These are phyloP conservation scores for Ophiosphaerella narmari DNA, from an alignment of 2,329 filamentous ascomycete genomes.

Conservation along the genomic window DNA sequence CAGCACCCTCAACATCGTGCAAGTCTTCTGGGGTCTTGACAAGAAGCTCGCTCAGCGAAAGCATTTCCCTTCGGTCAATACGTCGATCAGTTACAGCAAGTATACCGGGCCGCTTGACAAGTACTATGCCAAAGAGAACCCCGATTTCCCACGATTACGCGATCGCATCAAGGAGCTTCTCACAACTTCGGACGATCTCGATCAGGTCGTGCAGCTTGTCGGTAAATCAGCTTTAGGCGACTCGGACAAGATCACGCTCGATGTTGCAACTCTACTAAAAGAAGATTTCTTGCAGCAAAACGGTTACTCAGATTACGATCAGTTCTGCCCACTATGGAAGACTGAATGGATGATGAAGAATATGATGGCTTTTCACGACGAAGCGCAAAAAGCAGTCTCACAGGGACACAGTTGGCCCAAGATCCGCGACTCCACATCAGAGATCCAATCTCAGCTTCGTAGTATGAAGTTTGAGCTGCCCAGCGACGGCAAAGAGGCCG, in stretches of 20 bases:
- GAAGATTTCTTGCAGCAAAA: slow-evolving; percentile 99
- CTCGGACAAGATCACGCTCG: slow-evolving; percentile 96
- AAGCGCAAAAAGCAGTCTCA: slow-evolving; percentile 91
- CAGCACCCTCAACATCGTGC: slow-evolving; percentile 92
- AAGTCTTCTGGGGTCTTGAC: slow-evolving; percentile 99
- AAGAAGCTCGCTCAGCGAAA: slow-evolving; percentile 99
- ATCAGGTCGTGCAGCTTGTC: slow-evolving; percentile 97
- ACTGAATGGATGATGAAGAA: slow-evolving; percentile 99
- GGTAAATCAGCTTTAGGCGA: slow-evolving; percentile 97
- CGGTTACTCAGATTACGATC: slow-evolving; percentile 98
- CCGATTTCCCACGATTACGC: slow-evolving; percentile 90
- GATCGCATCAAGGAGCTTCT: slow-evolving; percentile 93
- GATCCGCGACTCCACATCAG: slow-evolving; percentile 85
- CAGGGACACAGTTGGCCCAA: slow-evolving; percentile 92
- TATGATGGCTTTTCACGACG: slow-evolving; percentile 97
- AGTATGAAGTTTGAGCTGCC: slow-evolving; percentile 98
- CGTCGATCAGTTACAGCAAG: slow-evolving; percentile 91
- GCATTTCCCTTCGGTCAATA: slow-evolving; percentile 99
- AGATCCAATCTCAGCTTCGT: slow-evolving; percentile 82
- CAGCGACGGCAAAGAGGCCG: slow-evolving; percentile 76
- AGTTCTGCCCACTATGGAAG: slow-evolving; percentile 99
- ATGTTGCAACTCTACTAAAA: slow-evolving; percentile 89
- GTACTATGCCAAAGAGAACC: slow-evolving; percentile 91
- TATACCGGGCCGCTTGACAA: slow-evolving; percentile 88
- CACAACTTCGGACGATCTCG: slow-evolving; percentile 92